Conservation (phyloP, 2,329 filamentous ascomycete species). For the Xylariaceae sp. region DNA sequence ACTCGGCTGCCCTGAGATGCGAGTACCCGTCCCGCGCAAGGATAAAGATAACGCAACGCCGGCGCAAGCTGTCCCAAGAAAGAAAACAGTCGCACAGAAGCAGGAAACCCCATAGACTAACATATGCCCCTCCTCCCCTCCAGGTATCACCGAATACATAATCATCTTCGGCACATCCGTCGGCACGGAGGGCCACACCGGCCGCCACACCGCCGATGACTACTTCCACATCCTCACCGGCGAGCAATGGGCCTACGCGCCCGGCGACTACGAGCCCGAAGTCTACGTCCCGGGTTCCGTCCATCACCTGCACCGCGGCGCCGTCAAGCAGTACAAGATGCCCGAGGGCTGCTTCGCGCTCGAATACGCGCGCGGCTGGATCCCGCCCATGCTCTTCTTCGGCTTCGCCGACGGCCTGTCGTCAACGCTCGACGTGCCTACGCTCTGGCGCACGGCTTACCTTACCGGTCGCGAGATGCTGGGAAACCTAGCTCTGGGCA, state of each 20-base stretch:
- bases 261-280: slow-evolving; percentile 61
- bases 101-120: not conserved
- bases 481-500: slow-evolving; percentile 61
- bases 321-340: slow-evolving; percentile 80
- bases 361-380: slow-evolving; percentile 83
- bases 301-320: slow-evolving; percentile 66
- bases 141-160: slow-evolving; percentile 77
- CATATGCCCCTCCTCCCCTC: not conserved
- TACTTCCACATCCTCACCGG: slow-evolving; percentile 89
- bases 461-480: slow-evolving; percentile 75
- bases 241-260: slow-evolving; percentile 68
- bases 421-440: slow-evolving; percentile 80
- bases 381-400: slow-evolving; percentile 88
- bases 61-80: too few species aligned
- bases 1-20: too few species aligned
- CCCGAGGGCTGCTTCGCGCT: slow-evolving; percentile 70
- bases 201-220: slow-evolving; percentile 86
- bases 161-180: slow-evolving; percentile 81
- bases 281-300: slow-evolving; percentile 63
- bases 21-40: too few species aligned
- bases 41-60: too few species aligned
- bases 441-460: slow-evolving; percentile 70
- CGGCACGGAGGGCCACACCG: slow-evolving; percentile 82
- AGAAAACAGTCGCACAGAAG: not conserved
- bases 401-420: slow-evolving; percentile 76